Evolutionary conservation across 805 yeast genomes (phyloP).

Genomic region (Clavispora asparagi): DNA sequence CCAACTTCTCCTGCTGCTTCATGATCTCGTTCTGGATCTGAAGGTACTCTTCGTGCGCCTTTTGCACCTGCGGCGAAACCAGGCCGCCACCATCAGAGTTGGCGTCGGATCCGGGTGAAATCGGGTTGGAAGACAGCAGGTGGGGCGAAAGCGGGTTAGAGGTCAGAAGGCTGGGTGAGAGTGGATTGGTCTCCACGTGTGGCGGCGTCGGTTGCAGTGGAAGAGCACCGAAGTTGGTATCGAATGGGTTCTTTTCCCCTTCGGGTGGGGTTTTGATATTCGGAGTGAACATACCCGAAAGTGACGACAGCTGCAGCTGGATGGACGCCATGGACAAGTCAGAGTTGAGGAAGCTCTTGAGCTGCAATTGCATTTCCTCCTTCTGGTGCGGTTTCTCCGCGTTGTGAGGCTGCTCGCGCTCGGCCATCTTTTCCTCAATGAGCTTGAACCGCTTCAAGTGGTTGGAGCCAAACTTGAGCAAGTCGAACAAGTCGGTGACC

Average conservation of each 20-base stretch:
- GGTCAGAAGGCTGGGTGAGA: too few relatives aligned
- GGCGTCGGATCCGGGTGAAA: background rate
- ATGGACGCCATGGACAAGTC: conserved; percentile 9
- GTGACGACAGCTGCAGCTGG: conserved; percentile 10
- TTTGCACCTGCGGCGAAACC: conserved; percentile 6
- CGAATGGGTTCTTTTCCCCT: conserved; percentile 34
- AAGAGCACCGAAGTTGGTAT: conserved; percentile 13
- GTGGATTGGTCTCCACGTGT: too few relatives aligned
- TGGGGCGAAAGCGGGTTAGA: too few relatives aligned
- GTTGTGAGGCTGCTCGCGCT: conserved; percentile 2
- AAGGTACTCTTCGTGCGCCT: conserved; percentile 33
- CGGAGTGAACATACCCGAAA: conserved; percentile 37
- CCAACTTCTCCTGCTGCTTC: conserved; percentile 31
- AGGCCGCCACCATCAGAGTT: background rate
- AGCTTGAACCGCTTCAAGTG: conserved; percentile 47
- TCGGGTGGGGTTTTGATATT: conserved; percentile 28
- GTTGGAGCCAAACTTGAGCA: conserved; percentile 40
- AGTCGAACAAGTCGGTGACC: conserved; percentile 50
- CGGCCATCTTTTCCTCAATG: conserved; percentile 38
- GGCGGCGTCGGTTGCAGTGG: too few relatives aligned
- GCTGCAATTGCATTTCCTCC: conserved; percentile 10
- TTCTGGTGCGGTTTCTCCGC: conserved; percentile 2
- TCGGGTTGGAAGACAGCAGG: background rate
- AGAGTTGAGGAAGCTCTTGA: conserved; percentile 10
- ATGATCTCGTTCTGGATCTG: conserved; percentile 34